These are phyloP conservation scores for Salix arbutifolia DNA, from an alignment of 345 rosid genomes.

Conservation along the genomic window DNA sequence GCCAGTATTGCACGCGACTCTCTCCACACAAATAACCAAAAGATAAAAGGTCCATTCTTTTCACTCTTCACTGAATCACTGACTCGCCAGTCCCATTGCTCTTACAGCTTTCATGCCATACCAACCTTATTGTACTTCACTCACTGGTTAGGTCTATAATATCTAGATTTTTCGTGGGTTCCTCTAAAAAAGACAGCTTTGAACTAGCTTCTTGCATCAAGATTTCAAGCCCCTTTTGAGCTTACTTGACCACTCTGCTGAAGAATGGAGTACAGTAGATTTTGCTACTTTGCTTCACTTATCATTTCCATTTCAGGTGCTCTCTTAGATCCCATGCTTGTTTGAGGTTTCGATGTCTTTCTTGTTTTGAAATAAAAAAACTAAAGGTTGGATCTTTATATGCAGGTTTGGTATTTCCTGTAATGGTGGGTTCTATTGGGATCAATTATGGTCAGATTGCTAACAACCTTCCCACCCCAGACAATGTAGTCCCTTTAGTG, in stretches of 20 bases:
- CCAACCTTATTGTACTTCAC: not conserved
- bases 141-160: not conserved
- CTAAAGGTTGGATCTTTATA: not conserved
- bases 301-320: constrained; percentile 42
- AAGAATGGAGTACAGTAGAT: constrained; percentile 9
- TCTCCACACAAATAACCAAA: not conserved
- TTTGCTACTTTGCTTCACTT: constrained; percentile 2
- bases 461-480: constrained; percentile 72
- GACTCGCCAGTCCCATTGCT: not conserved
- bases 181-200: not conserved
- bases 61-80: not conserved
- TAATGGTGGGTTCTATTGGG: constrained; percentile 51
- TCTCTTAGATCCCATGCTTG: not conserved
- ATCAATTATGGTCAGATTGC: constrained; percentile 94
- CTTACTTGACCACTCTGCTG: not conserved
- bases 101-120: not conserved
- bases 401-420: constrained; percentile 22
- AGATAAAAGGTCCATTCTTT: not conserved
- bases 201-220: not conserved
- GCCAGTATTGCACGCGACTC: not conserved
- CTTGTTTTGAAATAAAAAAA: not conserved
- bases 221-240: not conserved
- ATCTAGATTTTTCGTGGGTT: not conserved
- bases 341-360: not conserved
- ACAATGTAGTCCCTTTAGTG: constrained; percentile 61